phyloP scores from a whole-genome alignment of 345 rosid genomes.

The Limnanthes douglasii region DNA sequence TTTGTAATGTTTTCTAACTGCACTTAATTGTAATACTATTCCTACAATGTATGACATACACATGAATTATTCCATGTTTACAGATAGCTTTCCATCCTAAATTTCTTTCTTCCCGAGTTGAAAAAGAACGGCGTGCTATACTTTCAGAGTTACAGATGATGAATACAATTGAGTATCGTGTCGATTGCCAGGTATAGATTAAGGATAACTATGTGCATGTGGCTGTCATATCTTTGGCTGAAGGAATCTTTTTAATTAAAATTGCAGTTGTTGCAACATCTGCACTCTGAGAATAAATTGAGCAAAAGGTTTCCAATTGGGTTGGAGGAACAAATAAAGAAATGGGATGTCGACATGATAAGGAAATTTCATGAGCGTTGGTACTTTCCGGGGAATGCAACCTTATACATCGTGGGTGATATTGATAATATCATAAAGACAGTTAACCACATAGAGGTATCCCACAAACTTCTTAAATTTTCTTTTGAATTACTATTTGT shows the following conservation, averaged over 20 bases:
- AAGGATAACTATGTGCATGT: slow-evolving; percentile 11
- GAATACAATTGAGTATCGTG: slow-evolving; percentile 99
- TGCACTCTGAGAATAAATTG: slow-evolving; percentile 97
- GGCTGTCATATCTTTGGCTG: slow-evolving; percentile 6
- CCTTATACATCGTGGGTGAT: slow-evolving; percentile 94
- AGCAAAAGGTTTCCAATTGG: slow-evolving; percentile 98
- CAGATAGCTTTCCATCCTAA: slow-evolving; percentile 97
- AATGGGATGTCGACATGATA: slow-evolving; percentile 98
- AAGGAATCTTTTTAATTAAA: slow-evolving; percentile 3
- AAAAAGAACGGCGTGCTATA: slow-evolving; percentile 97
- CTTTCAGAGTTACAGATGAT: slow-evolving; percentile 99
- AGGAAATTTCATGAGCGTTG: slow-evolving; percentile 98
- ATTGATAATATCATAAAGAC: slow-evolving; percentile 54
- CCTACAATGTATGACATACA: background rate
- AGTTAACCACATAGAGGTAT: slow-evolving; percentile 68
- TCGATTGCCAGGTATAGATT: slow-evolving; percentile 81
- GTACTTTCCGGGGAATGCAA: slow-evolving; percentile 98
- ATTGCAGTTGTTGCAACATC: slow-evolving; percentile 73
- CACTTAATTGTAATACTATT: background rate
- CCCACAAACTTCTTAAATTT: slow-evolving; percentile 11
- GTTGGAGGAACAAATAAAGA: slow-evolving; percentile 93
- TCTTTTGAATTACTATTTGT: slow-evolving; percentile 2
- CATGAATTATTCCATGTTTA: slow-evolving; percentile 5
- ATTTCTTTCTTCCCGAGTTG: slow-evolving; percentile 91
- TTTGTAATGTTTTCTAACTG: background rate